phyloP scores from a whole-genome alignment of 164 flowering plant species.

The Paratinospora sagittata region DNA sequence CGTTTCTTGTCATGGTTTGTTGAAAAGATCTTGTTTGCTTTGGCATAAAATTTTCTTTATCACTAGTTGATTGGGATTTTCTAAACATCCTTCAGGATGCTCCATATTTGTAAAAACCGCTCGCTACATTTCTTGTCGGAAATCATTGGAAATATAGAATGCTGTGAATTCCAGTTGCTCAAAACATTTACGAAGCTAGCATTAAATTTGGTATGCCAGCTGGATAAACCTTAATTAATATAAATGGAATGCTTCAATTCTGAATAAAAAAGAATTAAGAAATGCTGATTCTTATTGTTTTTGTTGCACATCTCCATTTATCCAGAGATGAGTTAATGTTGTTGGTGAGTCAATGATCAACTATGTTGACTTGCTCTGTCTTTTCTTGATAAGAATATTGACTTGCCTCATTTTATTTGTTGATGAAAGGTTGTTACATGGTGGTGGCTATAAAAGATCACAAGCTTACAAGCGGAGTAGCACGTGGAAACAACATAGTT shows the following conservation, averaged over 20 bases:
- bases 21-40: not conserved
- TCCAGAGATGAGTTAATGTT: not conserved
- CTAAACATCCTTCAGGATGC: not conserved
- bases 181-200: not conserved
- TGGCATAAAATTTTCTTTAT: not conserved
- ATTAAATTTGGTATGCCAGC: not conserved
- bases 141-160: not conserved
- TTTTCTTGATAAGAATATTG: not conserved
- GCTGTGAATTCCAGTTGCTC: not conserved
- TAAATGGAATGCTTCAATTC: not conserved
- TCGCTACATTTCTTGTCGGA: not conserved
- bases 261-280: not conserved
- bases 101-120: not conserved
- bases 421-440: slow-evolving; percentile 30
- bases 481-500: slow-evolving; percentile 20
- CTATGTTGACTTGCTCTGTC: not conserved
- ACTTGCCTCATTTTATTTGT: not conserved
- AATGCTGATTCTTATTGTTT: not conserved
- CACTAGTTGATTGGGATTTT: not conserved
- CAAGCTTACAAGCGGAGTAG: slow-evolving; percentile 15
- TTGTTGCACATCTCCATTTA: not conserved
- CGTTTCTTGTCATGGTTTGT: not conserved
- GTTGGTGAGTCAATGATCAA: not conserved
- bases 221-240: not conserved
- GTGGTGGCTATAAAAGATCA: slow-evolving; percentile 22